Percentiles rank a stretch among this genome's conserved stretches.
Evolutionary conservation across 1,284 basidiomycete genomes (phyloP).

Genomic region (Coniferiporia sulphurascens): DNA sequence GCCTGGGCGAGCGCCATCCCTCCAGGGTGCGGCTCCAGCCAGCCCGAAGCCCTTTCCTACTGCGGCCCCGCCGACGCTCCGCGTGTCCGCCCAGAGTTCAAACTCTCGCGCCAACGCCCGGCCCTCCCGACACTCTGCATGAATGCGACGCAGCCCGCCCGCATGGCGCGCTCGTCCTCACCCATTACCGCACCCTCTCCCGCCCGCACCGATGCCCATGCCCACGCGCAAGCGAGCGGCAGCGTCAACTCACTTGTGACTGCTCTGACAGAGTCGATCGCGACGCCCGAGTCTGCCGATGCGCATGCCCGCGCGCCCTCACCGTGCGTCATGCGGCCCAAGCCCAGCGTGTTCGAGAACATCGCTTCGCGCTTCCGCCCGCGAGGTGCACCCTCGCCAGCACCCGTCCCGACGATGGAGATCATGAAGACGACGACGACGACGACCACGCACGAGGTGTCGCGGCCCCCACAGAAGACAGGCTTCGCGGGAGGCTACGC

Average conservation of each 20-base stretch:
- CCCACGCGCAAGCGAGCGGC: slow-evolving; percentile 6
- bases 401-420: neutral
- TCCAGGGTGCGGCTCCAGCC: slow-evolving; percentile 16
- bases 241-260: slow-evolving; percentile 17
- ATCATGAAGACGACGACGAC: slow-evolving; percentile 10
- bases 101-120: slow-evolving; percentile 33
- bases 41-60: slow-evolving; percentile 21
- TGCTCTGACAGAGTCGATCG: slow-evolving; percentile 20
- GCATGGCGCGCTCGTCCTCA: slow-evolving; percentile 26
- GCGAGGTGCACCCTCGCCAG: slow-evolving; percentile 3
- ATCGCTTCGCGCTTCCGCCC: slow-evolving; percentile 2
- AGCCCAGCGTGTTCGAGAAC: slow-evolving; percentile 4
- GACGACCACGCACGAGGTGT: neutral
- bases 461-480: neutral
- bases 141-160: slow-evolving; percentile 28
- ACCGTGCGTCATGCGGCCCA: neutral
- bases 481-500: neutral
- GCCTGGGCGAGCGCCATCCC: slow-evolving; percentile 29
- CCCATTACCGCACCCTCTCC: slow-evolving; percentile 23
- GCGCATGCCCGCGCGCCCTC: slow-evolving; percentile 21
- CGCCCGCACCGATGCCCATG: slow-evolving; percentile 9
- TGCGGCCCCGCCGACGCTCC: slow-evolving; percentile 19
- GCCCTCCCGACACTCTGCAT: slow-evolving; percentile 45
- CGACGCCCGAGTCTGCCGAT: slow-evolving; percentile 20
- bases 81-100: slow-evolving; percentile 38